These are phyloP conservation scores for Noccaea caerulescens DNA, from an alignment of 345 rosid species.

Conservation along the genomic window DNA sequence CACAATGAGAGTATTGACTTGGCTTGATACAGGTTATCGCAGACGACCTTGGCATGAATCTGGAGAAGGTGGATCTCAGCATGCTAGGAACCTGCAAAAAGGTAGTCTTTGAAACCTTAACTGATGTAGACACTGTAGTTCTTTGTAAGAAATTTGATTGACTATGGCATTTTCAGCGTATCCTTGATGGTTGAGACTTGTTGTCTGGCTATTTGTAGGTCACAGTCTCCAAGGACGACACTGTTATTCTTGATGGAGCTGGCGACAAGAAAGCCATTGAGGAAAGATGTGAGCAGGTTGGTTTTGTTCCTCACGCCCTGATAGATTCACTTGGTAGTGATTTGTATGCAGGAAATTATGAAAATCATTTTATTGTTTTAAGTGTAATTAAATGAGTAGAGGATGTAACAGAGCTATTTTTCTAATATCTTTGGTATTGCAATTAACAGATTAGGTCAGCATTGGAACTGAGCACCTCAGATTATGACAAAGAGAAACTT, in stretches of 20 bases:
- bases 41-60: conserved; percentile 90
- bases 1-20: not conserved
- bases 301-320: conserved; percentile 24
- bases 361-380: too few species aligned
- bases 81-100: conserved; percentile 92
- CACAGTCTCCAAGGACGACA: conserved; percentile 86
- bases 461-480: conserved; percentile 73
- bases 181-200: not conserved
- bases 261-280: conserved; percentile 89
- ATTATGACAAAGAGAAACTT: conserved; percentile 89
- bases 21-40: conserved; percentile 61
- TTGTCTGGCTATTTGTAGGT: conserved; percentile 45
- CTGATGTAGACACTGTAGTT: not conserved
- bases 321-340: not conserved
- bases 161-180: conserved; percentile 1
- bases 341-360: not conserved
- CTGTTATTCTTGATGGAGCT: conserved; percentile 89
- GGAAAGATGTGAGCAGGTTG: conserved; percentile 88
- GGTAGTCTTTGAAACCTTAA: conserved; percentile 26
- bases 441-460: conserved; percentile 10
- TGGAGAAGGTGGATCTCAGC: conserved; percentile 81
- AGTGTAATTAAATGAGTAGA: too few species aligned
- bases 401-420: not conserved
- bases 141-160: not conserved
- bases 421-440: not conserved